These are phyloP conservation scores for Hypoxylon sp. DNA, from an alignment of 2,329 filamentous ascomycete species.

Conservation along the genomic window DNA sequence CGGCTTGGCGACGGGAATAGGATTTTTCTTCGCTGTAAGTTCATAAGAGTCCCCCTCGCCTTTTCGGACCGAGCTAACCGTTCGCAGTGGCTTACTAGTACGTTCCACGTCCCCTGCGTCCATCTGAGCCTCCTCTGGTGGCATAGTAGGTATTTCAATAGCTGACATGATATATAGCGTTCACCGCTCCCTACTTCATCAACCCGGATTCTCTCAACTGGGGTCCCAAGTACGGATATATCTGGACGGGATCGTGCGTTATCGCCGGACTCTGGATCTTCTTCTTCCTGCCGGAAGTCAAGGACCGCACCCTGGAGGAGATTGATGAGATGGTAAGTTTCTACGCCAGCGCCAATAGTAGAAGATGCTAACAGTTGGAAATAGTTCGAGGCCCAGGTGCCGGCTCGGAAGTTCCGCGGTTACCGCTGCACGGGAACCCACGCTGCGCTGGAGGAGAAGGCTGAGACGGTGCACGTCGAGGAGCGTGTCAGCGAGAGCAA, in stretches of 20 bases:
- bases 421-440: slow-evolving; percentile 48
- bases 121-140: background rate
- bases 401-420: slow-evolving; percentile 48
- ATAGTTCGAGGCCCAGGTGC: slow-evolving; percentile 49
- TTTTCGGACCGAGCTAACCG: slow-evolving; percentile 1
- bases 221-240: slow-evolving; percentile 66
- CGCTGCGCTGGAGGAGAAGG: slow-evolving; percentile 37
- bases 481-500: slow-evolving; percentile 1
- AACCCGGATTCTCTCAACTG: slow-evolving; percentile 61
- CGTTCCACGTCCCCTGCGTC: background rate
- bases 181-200: slow-evolving; percentile 68
- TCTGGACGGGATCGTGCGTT: slow-evolving; percentile 56
- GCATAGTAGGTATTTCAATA: background rate
- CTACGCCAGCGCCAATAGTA: background rate
- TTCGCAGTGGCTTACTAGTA: slow-evolving; percentile 56
- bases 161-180: slow-evolving; percentile 43
- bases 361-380: background rate
- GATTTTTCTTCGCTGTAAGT: slow-evolving; percentile 58
- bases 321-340: slow-evolving; percentile 61
- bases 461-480: slow-evolving; percentile 33
- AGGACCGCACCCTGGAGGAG: slow-evolving; percentile 60
- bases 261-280: slow-evolving; percentile 51
- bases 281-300: slow-evolving; percentile 62
- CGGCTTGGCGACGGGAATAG: slow-evolving; percentile 60
- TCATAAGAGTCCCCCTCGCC: background rate